These are phyloP conservation scores for Agrostemma githago DNA, from an alignment of 148 eudicot genomes.

Conservation along the genomic window DNA sequence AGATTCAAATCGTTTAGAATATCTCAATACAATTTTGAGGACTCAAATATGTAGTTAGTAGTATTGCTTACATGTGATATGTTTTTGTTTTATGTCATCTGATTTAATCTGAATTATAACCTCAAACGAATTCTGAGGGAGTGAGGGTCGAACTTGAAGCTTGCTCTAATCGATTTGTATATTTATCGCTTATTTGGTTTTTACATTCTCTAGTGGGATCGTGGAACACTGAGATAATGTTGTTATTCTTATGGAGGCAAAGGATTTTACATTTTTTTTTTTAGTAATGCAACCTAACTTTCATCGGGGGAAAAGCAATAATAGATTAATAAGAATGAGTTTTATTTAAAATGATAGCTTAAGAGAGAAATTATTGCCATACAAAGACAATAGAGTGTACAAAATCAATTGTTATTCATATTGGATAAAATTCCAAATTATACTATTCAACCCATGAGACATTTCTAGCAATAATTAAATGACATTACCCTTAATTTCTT, in stretches of 20 bases:
- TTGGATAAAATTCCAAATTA: not conserved
- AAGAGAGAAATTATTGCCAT: not conserved
- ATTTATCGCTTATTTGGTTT: too few species aligned
- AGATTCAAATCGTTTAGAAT: too few species aligned
- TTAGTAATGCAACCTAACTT: not conserved
- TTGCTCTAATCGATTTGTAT: too few species aligned
- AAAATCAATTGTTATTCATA: not conserved
- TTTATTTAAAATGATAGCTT: not conserved
- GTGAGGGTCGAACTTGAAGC: too few species aligned
- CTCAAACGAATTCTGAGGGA: too few species aligned
- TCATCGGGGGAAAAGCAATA: not conserved
- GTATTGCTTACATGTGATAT: not conserved
- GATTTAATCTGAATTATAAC: too few species aligned
- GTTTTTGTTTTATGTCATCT: too few species aligned
- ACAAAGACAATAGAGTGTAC: not conserved
- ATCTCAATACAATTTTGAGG: too few species aligned
- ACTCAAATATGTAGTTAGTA: too few species aligned
- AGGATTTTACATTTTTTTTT: not conserved
- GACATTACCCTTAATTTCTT: not conserved
- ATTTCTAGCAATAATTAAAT: constrained; percentile 11
- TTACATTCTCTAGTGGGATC: too few species aligned
- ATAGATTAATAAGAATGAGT: not conserved
- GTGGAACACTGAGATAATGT: not conserved
- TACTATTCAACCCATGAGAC: not conserved
- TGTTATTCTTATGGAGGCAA: not conserved